Conservation (phyloP, 2,329 filamentous ascomycete genomes). For the Penicillium aurantiogriseum region DNA sequence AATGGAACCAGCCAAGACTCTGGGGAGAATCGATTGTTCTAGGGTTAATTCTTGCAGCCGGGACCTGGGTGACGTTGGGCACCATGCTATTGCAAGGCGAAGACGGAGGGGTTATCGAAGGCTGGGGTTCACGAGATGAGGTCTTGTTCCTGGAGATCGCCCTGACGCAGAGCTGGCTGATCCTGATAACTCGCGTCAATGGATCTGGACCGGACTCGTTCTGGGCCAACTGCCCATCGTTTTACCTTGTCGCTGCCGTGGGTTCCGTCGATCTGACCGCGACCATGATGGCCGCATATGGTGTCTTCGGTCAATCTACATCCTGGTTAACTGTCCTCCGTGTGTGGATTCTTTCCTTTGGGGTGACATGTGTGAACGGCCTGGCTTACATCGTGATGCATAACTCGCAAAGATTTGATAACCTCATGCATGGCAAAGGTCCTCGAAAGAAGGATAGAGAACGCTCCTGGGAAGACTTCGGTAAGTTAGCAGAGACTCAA, state of each 20-base stretch:
- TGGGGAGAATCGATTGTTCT: constrained; percentile 90
- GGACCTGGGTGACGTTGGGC: constrained; percentile 85
- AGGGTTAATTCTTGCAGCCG: constrained; percentile 74
- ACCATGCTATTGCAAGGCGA: constrained; percentile 71
- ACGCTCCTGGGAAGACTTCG: constrained; percentile 82
- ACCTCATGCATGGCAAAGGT: constrained; percentile 88
- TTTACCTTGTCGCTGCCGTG: constrained; percentile 77
- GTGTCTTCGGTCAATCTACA: constrained; percentile 69
- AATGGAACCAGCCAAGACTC: constrained; percentile 92
- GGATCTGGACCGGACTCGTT: constrained; percentile 62
- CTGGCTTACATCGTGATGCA: constrained; percentile 84
- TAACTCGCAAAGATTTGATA: constrained; percentile 78
- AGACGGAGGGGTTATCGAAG: constrained; percentile 83
- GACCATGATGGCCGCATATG: constrained; percentile 81
- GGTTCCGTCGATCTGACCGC: constrained; percentile 78
- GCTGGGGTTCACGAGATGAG: constrained; percentile 77
- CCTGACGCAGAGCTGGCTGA: constrained; percentile 91
- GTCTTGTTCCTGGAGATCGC: constrained; percentile 88
- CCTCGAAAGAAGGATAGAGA: constrained; percentile 77
- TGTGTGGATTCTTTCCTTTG: constrained; percentile 89
- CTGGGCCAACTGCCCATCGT: constrained; percentile 85
- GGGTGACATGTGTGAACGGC: constrained; percentile 69
- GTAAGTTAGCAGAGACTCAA: constrained; percentile 54
- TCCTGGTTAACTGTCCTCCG: constrained; percentile 78
- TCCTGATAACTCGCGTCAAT: constrained; percentile 93